Evolutionary conservation across 805 yeast species (phyloP).

Genomic region (Zygotorulaspora chibaensis): DNA sequence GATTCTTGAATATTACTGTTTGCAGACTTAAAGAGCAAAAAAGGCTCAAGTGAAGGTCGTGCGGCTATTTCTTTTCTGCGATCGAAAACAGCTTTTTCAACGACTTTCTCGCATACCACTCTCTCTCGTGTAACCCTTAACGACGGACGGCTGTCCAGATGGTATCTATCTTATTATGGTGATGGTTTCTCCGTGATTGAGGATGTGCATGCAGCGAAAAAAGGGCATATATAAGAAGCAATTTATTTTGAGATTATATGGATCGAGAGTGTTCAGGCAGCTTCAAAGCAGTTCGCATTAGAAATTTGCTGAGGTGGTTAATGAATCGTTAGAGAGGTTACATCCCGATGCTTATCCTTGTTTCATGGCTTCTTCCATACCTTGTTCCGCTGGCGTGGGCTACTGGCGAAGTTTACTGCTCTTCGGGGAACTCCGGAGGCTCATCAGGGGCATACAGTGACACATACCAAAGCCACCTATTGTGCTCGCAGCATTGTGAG

Average conservation of each 20-base stretch:
- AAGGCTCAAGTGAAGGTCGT: no score
- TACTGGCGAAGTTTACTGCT: slow-evolving; percentile 7
- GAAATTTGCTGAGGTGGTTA: background rate
- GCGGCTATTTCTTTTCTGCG: no score
- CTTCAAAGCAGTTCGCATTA: background rate
- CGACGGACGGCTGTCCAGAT: no score
- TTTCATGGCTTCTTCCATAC: background rate
- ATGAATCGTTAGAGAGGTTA: background rate
- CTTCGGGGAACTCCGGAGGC: slow-evolving; percentile 8
- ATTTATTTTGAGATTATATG: background rate
- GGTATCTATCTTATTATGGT: no score
- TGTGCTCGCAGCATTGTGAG: slow-evolving; percentile 20
- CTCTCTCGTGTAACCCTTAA: no score
- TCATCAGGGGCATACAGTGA: slow-evolving; percentile 1
- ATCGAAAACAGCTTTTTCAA: no score
- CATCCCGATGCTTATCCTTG: background rate
- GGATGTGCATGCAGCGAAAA: background rate
- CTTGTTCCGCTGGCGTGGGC: background rate
- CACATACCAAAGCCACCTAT: slow-evolving; percentile 23
- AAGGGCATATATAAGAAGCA: background rate
- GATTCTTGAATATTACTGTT: no score
- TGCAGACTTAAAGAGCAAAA: no score
- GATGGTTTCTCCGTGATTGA: no score
- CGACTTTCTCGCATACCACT: no score
- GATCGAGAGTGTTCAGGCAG: background rate